These are phyloP conservation scores for Claviceps spartinae DNA, from an alignment of 2,329 filamentous ascomycete genomes.

Conservation along the genomic window DNA sequence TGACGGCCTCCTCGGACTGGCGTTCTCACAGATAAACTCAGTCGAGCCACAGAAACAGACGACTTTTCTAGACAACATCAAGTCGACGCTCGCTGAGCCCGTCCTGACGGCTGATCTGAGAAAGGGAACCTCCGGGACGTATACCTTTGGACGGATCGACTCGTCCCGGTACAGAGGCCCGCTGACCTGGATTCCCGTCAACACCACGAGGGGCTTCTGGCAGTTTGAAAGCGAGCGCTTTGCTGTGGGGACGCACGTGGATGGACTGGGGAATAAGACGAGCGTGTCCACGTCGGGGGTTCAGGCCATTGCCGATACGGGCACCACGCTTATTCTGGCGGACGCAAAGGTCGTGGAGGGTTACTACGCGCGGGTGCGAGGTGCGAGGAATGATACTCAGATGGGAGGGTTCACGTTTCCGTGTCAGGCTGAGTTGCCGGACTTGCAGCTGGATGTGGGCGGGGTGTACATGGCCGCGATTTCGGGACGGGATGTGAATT, in stretches of 20 bases:
- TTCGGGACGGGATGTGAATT: conserved; percentile 39
- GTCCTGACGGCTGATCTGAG: conserved; percentile 60
- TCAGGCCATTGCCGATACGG: conserved; percentile 36
- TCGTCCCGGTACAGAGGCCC: conserved; percentile 45
- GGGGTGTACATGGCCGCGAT: conserved; percentile 42
- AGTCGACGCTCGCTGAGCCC: conserved; percentile 8
- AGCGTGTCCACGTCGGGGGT: conserved; percentile 28
- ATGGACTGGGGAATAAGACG: conserved; percentile 1
- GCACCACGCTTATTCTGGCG: conserved; percentile 49
- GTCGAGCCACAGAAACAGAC: conserved; percentile 26
- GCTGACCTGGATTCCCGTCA: conserved; percentile 48
- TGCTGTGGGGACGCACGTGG: conserved; percentile 4
- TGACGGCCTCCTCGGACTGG: conserved; percentile 32
- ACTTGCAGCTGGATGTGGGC: conserved; percentile 42
- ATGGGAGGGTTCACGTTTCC: conserved; percentile 31
- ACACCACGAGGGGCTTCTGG: conserved; percentile 55
- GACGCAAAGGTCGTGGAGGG: conserved; percentile 34
- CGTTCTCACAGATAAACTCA: conserved; percentile 29
- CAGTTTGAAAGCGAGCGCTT: conserved; percentile 13
- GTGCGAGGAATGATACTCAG: conserved; percentile 19
- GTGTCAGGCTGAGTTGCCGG: conserved; percentile 30
- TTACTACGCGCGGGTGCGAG: conserved; percentile 33
- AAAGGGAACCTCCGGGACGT: conserved; percentile 42
- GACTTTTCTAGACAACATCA: conserved; percentile 28
- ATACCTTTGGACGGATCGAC: conserved; percentile 64